These are phyloP conservation scores for Purpureocillium lavendulum DNA, from an alignment of 2,329 filamentous ascomycete species.

Conservation along the genomic window DNA sequence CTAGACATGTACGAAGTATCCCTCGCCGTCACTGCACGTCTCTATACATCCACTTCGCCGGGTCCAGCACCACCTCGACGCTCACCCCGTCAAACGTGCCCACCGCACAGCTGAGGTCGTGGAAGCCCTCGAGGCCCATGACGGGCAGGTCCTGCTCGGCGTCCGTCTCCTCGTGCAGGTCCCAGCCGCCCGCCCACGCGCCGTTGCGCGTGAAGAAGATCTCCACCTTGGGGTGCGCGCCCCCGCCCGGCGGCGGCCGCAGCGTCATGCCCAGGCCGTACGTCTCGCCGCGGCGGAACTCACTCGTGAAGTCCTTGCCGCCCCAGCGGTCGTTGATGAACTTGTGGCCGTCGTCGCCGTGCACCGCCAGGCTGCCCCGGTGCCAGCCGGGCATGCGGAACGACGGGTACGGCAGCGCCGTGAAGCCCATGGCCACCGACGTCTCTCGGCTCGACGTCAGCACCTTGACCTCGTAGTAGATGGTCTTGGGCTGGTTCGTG, in stretches of 20 bases:
- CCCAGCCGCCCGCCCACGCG: slow-evolving; percentile 51
- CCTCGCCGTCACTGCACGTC: too few species aligned
- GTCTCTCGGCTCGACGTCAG: slow-evolving; percentile 35
- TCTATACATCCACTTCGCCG: slow-evolving; percentile 48
- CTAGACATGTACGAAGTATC: too few species aligned
- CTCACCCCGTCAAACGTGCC: slow-evolving; percentile 61
- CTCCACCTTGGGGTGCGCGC: slow-evolving; percentile 20
- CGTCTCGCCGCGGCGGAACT: slow-evolving; percentile 57
- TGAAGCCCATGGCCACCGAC: slow-evolving; percentile 58
- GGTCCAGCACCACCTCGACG: slow-evolving; percentile 59
- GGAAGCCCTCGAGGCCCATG: slow-evolving; percentile 59
- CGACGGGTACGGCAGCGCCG: slow-evolving; percentile 65
- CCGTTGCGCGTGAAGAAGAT: slow-evolving; percentile 66
- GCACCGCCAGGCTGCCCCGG: slow-evolving; percentile 64
- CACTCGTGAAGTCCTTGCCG: slow-evolving; percentile 57
- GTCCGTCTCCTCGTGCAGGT: slow-evolving; percentile 68
- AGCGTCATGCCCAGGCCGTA: slow-evolving; percentile 67
- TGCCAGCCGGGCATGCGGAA: slow-evolving; percentile 80
- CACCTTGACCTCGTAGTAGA: slow-evolving; percentile 67
- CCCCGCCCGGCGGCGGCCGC: slow-evolving; percentile 21
- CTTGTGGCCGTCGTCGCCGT: slow-evolving; percentile 69
- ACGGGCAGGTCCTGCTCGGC: slow-evolving; percentile 51
- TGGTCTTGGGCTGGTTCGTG: slow-evolving; percentile 34
- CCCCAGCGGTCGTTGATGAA: slow-evolving; percentile 71
- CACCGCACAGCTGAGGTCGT: slow-evolving; percentile 63